Evolutionary conservation across 768 basidiomycete species (phyloP), one percentile per base, ranked within the genome.

Genomic region (Calocera cornea): DNA sequence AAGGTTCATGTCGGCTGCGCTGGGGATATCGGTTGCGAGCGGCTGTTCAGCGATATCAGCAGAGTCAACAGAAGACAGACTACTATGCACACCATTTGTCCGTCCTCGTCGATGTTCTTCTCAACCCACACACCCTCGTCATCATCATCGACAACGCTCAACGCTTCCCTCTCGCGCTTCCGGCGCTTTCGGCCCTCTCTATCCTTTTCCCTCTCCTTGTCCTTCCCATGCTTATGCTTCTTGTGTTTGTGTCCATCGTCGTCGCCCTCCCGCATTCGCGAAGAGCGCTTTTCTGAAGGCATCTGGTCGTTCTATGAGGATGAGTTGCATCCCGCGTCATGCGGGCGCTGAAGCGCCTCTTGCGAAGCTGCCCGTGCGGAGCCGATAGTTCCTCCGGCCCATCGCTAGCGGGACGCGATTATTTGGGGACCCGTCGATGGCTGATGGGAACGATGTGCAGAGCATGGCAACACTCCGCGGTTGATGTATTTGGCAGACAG

Each of bases 121-220:
- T 93, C 93, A 27, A 87, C 83, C 92, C 92, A 94, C 79, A 91
- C 83, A 66, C 86, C 86, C 19, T 87, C 85, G 73, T 86, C 87
- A 69, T 85, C 79, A 17, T 82, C 81, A 73, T 93, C 88, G 7
- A 60, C 54, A 2, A 60, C 54, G 10, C 74, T 91, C 91, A 0
- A 83, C 79, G 36, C 85, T 79, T 36, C 83, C 81, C 31, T 87
- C 76, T 12, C 66, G 34, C 5, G 24, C 49, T 66, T 72, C 69
- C 24, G 74, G 69, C 40, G 78, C 75, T 71, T 69, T 67, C 31
- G 7, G 22, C 31, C 70, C 68, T 65, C 66, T 36, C 65, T 66
- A 31, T 71, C 44, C 68, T 76, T 80, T 70, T 73, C 75, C 67
- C 72, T 74, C 71, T 72, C 63, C 69, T 68, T 73, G 74, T 75